Percentiles rank a stretch among this genome's conserved stretches.
Evolutionary conservation across 805 yeast genomes (phyloP).

Genomic region (Hanseniaspora meyeri): DNA sequence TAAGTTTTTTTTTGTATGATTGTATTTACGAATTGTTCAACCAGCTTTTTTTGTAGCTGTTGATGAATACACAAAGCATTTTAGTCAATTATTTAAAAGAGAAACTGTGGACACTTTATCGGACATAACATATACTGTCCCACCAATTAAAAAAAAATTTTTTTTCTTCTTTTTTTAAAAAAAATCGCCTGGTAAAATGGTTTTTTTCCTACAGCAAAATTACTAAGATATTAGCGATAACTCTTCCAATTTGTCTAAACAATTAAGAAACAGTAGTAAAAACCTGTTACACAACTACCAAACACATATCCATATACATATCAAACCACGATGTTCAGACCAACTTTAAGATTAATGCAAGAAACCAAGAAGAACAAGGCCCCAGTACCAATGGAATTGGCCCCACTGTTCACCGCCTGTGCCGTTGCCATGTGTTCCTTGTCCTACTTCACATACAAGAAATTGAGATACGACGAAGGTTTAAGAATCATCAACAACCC

Average conservation of each 20-base stretch:
- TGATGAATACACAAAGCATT: too few species aligned
- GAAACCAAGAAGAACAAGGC: constrained; percentile 32
- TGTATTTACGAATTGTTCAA: too few species aligned
- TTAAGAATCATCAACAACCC: constrained; percentile 40
- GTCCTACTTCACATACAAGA: constrained; percentile 40
- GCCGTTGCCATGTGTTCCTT: constrained; percentile 42
- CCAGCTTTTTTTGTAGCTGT: too few species aligned
- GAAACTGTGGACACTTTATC: neutral
- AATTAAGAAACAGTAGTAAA: too few species aligned
- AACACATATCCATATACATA: neutral
- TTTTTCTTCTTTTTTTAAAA: too few species aligned
- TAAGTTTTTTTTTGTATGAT: too few species aligned
- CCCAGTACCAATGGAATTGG: constrained; percentile 42
- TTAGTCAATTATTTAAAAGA: too few species aligned
- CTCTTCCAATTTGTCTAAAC: neutral
- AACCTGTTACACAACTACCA: neutral
- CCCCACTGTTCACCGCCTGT: constrained; percentile 47
- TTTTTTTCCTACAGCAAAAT: too few species aligned
- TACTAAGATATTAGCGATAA: too few species aligned
- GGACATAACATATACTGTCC: neutral
- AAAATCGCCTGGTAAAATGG: too few species aligned
- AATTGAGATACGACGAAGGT: constrained; percentile 37
- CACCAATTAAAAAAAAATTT: neutral
- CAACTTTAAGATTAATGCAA: constrained; percentile 35
- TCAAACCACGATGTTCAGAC: constrained; percentile 33